These are phyloP conservation scores for Mycosarcoma maydis DNA, from an alignment of 1,284 basidiomycete genomes.

Conservation along the genomic window DNA sequence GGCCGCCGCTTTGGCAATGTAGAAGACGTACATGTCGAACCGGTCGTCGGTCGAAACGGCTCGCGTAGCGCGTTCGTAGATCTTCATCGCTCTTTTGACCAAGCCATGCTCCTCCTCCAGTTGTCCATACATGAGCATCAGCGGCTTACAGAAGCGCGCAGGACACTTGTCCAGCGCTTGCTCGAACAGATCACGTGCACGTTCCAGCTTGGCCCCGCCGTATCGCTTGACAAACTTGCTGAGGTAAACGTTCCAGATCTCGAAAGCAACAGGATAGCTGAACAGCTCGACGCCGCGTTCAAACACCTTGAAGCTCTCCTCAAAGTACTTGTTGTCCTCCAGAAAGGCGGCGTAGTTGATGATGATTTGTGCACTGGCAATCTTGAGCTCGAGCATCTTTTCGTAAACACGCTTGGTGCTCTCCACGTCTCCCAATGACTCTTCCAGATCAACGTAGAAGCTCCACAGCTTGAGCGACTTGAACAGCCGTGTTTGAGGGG, in stretches of 20 bases:
- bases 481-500: constrained; percentile 90
- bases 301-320: constrained; percentile 98
- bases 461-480: constrained; percentile 99
- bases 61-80: constrained; percentile 90
- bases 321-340: constrained; percentile 97
- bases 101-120: constrained; percentile 95
- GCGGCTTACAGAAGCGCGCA: constrained; percentile 88
- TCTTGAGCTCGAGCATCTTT: constrained; percentile 94
- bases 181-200: constrained; percentile 94
- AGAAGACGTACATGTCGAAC: constrained; percentile 96
- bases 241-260: constrained; percentile 99
- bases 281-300: constrained; percentile 97
- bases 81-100: constrained; percentile 93
- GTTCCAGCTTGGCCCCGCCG: constrained; percentile 90
- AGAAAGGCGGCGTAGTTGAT: constrained; percentile 97
- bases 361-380: constrained; percentile 94
- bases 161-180: constrained; percentile 97
- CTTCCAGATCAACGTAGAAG: constrained; percentile 96
- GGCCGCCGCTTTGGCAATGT: constrained; percentile 91
- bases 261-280: constrained; percentile 97
- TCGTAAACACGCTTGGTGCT: constrained; percentile 93
- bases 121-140: constrained; percentile 94
- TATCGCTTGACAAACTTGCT: constrained; percentile 97
- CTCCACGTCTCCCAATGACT: constrained; percentile 92
- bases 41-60: constrained; percentile 89